A percentile compares a stretch with the other conserved stretches of the same genome.
Conservation (phyloP, 257 asterid genomes). For the Haberlea rhodopensis region DNA sequence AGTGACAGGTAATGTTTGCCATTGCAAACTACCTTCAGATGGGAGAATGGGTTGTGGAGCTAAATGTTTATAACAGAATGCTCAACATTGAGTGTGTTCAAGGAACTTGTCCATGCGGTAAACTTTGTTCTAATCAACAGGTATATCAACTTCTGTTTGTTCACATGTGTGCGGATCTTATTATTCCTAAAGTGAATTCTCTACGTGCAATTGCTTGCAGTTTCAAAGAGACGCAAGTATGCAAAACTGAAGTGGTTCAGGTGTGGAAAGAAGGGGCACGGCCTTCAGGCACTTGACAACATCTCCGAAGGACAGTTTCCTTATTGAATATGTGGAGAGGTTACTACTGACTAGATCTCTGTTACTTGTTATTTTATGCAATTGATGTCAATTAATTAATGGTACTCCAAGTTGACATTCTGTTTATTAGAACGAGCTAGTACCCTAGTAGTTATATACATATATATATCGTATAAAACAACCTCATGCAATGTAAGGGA, state of each 20-base stretch:
- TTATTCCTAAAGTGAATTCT: slow-evolving; percentile 6
- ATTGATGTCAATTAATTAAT: neutral
- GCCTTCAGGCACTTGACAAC: slow-evolving; percentile 67
- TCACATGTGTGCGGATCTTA: slow-evolving; percentile 1
- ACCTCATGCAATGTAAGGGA: too few relatives aligned
- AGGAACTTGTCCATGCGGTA: slow-evolving; percentile 88
- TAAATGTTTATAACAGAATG: slow-evolving; percentile 78
- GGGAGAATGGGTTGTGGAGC: slow-evolving; percentile 77
- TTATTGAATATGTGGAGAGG: slow-evolving; percentile 98
- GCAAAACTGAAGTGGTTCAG: slow-evolving; percentile 62
- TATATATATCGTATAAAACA: too few relatives aligned
- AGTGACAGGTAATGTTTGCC: slow-evolving; percentile 82
- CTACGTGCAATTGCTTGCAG: slow-evolving; percentile 42
- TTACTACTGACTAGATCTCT: slow-evolving; percentile 28
- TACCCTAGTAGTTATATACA: neutral
- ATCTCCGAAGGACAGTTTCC: slow-evolving; percentile 70
- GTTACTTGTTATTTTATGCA: slow-evolving; percentile 1
- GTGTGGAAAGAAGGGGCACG: slow-evolving; percentile 92
- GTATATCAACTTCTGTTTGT: slow-evolving; percentile 29
- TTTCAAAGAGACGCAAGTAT: slow-evolving; percentile 86
- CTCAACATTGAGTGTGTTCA: slow-evolving; percentile 86
- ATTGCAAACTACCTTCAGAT: slow-evolving; percentile 74
- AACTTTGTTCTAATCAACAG: slow-evolving; percentile 90
- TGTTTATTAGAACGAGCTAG: slow-evolving; percentile 7
- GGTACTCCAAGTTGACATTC: neutral